Percentiles rank a stretch among this genome's conserved stretches.
Conservation (phyloP, 2,329 filamentous ascomycete species). For the Trichoderma sp. region DNA sequence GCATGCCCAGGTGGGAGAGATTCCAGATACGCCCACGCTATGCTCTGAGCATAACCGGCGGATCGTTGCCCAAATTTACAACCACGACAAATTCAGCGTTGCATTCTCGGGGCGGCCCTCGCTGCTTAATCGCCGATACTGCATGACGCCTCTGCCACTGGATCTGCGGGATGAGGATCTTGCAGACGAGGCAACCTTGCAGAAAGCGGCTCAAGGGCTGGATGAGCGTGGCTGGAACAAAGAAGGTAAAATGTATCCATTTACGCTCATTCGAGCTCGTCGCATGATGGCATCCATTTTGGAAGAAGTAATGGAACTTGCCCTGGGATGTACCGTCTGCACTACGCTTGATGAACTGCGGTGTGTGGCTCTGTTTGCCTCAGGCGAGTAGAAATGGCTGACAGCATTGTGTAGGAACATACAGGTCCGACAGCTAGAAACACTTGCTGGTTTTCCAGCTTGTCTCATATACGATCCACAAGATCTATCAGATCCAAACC, state of each 20-base stretch:
- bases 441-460: constrained; percentile 34
- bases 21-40: constrained; percentile 40
- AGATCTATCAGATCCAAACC: constrained; percentile 42
- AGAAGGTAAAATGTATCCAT: constrained; percentile 46
- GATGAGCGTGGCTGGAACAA: constrained; percentile 59
- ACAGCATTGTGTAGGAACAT: constrained; percentile 10
- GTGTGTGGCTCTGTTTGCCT: background rate
- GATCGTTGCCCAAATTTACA: constrained; percentile 45
- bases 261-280: constrained; percentile 52
- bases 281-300: constrained; percentile 54
- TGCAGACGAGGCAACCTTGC: constrained; percentile 43
- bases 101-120: constrained; percentile 61
- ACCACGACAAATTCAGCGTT: constrained; percentile 54
- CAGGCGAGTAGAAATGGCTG: background rate
- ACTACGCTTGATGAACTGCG: constrained; percentile 19
- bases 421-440: constrained; percentile 3
- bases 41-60: constrained; percentile 41
- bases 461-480: constrained; percentile 46
- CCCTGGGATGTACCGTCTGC: constrained; percentile 45
- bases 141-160: constrained; percentile 56
- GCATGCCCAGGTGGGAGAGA: constrained; percentile 36
- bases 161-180: constrained; percentile 57
- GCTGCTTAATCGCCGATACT: constrained; percentile 55
- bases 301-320: constrained; percentile 64
- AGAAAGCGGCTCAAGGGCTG: constrained; percentile 37